Evolutionary conservation across 805 yeast species (phyloP), one percentile per base, ranked within the genome.

Genomic region (Yarrowia sp.): DNA sequence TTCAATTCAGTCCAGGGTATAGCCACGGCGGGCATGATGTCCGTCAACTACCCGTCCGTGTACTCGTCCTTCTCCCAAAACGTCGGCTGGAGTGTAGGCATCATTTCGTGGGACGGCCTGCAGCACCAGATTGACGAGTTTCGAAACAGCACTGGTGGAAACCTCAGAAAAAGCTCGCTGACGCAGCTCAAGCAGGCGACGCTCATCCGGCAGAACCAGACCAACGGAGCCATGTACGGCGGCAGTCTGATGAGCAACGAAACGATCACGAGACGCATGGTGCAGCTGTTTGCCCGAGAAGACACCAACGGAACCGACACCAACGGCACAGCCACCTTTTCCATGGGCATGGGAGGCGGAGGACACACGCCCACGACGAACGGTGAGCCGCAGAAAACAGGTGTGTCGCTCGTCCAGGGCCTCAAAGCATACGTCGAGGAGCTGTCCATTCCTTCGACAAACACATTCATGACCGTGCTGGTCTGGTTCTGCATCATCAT

Each of bases 51-150:
- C 61, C 76, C 76, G 16, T 63, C 67, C 4, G 72, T 71, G 4
- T 72, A 71, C 51, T 46, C 67, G 27, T 62, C 69, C 27, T 73
- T 72, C 64, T 56, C 73, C 14, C 67, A 68, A 38, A 72, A 72
- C 62, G 68, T 73, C 46, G 73, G 70, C 14, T 73, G 76, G 76
- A 65, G 71, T 9, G 61, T 65, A n/a, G 72, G 71, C 16, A 62
- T 72, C 51, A 64, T 72, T 16, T 65, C 72, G 14, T 72, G 73
- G 73, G 44, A 49, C 10, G 68, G 66, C 6, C 51, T 73, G 65
- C 73, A 73, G 65, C 58, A 27, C 9, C 62, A 71, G n/a, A 69
- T 72, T 55, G 74, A 72, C 62, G 56, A 42, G 33, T 41, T 72
- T 31, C 49, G 76, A 18, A 47, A 63, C 9, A 31, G 62, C 18